Percentiles rank a stretch among this genome's conserved stretches.
Evolutionary conservation across 257 asterid species (phyloP).

Genomic region (Apocynum venetum): DNA sequence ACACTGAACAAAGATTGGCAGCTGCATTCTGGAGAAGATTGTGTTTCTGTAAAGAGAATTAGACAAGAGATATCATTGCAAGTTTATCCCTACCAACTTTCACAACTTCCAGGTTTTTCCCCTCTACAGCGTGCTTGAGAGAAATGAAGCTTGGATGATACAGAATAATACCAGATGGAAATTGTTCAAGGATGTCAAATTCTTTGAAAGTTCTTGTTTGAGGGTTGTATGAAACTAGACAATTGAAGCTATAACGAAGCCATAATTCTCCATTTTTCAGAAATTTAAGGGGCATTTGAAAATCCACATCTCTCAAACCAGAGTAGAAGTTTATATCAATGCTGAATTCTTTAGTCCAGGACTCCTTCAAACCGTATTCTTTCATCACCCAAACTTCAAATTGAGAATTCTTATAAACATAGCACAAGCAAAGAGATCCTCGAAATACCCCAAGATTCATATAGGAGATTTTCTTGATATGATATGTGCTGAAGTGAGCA

Average conservation of each 20-base stretch:
- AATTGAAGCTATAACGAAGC: slow-evolving; percentile 34
- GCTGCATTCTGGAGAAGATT: neutral
- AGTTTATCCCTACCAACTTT: neutral
- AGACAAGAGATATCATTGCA: neutral
- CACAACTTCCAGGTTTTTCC: slow-evolving; percentile 14
- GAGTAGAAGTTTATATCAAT: slow-evolving; percentile 44
- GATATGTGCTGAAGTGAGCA: slow-evolving; percentile 31
- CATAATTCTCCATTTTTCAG: slow-evolving; percentile 46
- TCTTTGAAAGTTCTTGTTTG: slow-evolving; percentile 40
- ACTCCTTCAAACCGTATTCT: slow-evolving; percentile 42
- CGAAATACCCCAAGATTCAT: slow-evolving; percentile 38
- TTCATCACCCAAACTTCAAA: slow-evolving; percentile 58
- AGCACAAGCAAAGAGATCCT: slow-evolving; percentile 46
- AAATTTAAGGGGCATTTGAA: slow-evolving; percentile 42
- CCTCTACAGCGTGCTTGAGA: slow-evolving; percentile 32
- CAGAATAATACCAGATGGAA: slow-evolving; percentile 17
- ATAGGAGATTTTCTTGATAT: slow-evolving; percentile 35
- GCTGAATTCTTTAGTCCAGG: slow-evolving; percentile 47
- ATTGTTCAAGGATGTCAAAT: slow-evolving; percentile 25
- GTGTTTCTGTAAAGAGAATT: neutral
- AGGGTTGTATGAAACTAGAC: slow-evolving; percentile 44
- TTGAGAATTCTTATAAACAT: slow-evolving; percentile 29
- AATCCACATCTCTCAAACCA: slow-evolving; percentile 35
- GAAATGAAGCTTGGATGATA: slow-evolving; percentile 48
- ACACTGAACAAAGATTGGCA: neutral